phyloP scores from a whole-genome alignment of 2,329 filamentous ascomycete species.

The Diaporthe sp. region DNA sequence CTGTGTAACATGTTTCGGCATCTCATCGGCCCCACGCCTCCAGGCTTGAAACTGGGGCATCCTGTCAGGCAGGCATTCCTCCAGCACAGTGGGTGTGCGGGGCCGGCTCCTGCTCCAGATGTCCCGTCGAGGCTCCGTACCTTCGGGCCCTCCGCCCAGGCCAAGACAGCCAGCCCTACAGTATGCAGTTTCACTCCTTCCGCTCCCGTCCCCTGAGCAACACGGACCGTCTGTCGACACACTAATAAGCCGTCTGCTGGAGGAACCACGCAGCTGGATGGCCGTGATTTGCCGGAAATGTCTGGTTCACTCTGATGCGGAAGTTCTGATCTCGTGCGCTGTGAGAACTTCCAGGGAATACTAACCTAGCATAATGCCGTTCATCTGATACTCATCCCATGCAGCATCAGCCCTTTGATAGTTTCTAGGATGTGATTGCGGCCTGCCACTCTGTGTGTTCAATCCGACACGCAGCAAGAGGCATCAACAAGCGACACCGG shows the following conservation, averaged over 20 bases:
- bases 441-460: too few relatives aligned
- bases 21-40: slow-evolving; percentile 9
- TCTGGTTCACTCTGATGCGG: background rate
- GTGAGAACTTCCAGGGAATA: background rate
- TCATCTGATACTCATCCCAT: background rate
- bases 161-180: background rate
- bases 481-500: background rate
- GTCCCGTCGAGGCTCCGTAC: slow-evolving; percentile 4
- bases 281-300: background rate
- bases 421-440: background rate
- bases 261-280: too few relatives aligned
- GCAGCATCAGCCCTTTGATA: background rate
- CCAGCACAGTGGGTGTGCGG: background rate
- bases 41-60: slow-evolving; percentile 8
- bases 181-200: background rate
- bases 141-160: slow-evolving; percentile 2
- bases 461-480: background rate
- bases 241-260: background rate
- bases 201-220: background rate
- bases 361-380: background rate
- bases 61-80: background rate
- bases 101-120: background rate
- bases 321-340: background rate
- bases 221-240: background rate
- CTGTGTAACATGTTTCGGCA: slow-evolving; percentile 29